A percentile compares a stretch with the other conserved stretches of the same genome.
These are phyloP conservation scores for Madurella mycetomatis DNA, from an alignment of 2,329 filamentous ascomycete species.

Conservation along the genomic window DNA sequence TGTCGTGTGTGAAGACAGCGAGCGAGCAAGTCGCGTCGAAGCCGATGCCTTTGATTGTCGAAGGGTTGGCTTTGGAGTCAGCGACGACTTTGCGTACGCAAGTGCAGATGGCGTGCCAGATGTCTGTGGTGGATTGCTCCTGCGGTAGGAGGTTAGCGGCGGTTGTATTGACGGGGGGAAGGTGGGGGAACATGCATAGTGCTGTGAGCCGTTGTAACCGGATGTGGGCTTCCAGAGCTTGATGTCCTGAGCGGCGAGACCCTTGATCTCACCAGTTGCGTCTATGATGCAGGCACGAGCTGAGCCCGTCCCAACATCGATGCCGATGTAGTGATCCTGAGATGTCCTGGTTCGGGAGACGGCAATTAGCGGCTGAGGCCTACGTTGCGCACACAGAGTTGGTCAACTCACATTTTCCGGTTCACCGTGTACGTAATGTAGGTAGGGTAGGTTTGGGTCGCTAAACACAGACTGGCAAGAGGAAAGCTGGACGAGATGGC, in stretches of 20 bases:
- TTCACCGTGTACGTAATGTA: background rate
- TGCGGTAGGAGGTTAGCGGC: slow-evolving; percentile 19
- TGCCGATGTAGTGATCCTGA: slow-evolving; percentile 18
- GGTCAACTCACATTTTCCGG: background rate
- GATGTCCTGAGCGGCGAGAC: slow-evolving; percentile 69
- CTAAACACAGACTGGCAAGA: no score
- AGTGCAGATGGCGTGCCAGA: slow-evolving; percentile 90
- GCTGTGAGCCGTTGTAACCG: slow-evolving; percentile 49
- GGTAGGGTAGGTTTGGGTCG: no score
- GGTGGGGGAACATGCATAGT: slow-evolving; percentile 54
- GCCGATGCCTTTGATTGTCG: slow-evolving; percentile 79
- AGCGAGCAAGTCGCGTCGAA: slow-evolving; percentile 99
- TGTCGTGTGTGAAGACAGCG: slow-evolving; percentile 82
- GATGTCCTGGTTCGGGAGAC: slow-evolving; percentile 10
- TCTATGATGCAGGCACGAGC: slow-evolving; percentile 96
- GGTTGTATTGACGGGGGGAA: background rate
- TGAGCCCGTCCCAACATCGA: slow-evolving; percentile 95
- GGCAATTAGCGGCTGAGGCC: background rate
- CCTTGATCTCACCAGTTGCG: slow-evolving; percentile 79
- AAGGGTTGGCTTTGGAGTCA: slow-evolving; percentile 73
- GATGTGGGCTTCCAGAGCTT: slow-evolving; percentile 74
- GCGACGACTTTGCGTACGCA: slow-evolving; percentile 79
- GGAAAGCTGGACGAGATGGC: no score
- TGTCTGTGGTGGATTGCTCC: slow-evolving; percentile 98
- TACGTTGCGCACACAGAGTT: background rate